Base-by-base conservation (phyloP, 2,329 filamentous ascomycete species). In the Colletotrichum tabaci region DNA sequence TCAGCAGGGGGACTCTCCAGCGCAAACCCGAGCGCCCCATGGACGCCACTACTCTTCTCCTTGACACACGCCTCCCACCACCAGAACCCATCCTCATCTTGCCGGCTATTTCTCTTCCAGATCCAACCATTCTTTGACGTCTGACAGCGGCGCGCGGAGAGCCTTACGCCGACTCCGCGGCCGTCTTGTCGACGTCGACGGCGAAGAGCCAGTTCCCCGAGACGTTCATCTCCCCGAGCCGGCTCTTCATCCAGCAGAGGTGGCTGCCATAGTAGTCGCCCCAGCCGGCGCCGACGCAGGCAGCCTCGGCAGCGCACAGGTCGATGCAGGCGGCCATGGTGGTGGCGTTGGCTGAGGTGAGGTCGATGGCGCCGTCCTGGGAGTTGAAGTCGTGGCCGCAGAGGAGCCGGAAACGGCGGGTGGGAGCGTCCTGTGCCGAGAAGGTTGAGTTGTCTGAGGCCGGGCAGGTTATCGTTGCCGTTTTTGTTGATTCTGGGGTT, bases 301-400 rank as follows among this genome's bases (percentile, higher is more conserved):
- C 63, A 9, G 52, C 30, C 42, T 35, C 44, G 13, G 50, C 55
- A 55, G 76, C 75, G 64, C 76, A 77, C 35, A 66, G 61, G 64
- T 77, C 75, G 65, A 77, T 76, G 61, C 76, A 77, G 44, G 35
- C 69, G 42, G 70, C 65, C 71, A 77, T 75, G 26, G 74, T 72
- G 15, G 56, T 55, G 40, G 72, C 63, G 49, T 74, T 66, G 49
- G 40, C n/a, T 16, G 63, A 62, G 21, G 46, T 44, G 18, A 75
- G 52, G 50, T 74, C 73, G 18, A 71, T 58, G 61, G 74, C 53
- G 56, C 73, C 73, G 38, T 64, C 66, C 21, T 18, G 60, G 30
- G 55, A 60, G 66, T 73, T 73, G 74, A 72, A 74, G 70, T 76
- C 74, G 65, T 75, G 65, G 56, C 67, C 74, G 73, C 74, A 76